A percentile compares a stretch with the other conserved stretches of the same genome.
phyloP scores from a whole-genome alignment of 208 protist species.

The Tritrichomonas musculus region DNA sequence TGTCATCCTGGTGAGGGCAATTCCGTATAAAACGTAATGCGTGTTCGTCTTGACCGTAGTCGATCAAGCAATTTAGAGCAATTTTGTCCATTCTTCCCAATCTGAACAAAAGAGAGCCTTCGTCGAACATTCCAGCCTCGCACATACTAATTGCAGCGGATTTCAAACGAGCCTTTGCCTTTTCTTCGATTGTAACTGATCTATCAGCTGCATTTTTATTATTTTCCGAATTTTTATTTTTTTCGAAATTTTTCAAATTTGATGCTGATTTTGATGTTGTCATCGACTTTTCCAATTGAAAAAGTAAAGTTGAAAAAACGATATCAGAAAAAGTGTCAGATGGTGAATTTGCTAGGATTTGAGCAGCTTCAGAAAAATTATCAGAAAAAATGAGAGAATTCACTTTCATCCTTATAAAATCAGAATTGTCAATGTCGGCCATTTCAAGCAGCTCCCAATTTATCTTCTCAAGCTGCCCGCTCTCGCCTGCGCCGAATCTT shows the following conservation, averaged over 20 bases:
- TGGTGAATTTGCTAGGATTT: neutral
- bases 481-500: neutral
- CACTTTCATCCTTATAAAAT: neutral
- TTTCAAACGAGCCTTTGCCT: neutral
- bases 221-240: too few relatives aligned
- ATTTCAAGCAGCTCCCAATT: neutral
- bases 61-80: neutral
- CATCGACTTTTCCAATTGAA: neutral
- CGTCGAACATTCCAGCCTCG: neutral
- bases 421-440: neutral
- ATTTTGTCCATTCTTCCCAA: neutral
- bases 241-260: too few relatives aligned
- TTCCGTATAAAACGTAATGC: neutral
- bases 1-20: too few relatives aligned
- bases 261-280: too few relatives aligned
- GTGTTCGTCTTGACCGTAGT: neutral
- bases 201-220: too few relatives aligned
- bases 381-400: neutral
- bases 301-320: neutral
- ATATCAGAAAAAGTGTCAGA: neutral
- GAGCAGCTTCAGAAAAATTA: neutral
- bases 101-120: neutral
- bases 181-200: too few relatives aligned
- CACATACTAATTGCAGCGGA: neutral
- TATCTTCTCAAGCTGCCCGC: neutral